Percentiles rank a stretch among this genome's conserved stretches.
These are phyloP conservation scores for Butyriboletus appendiculatus DNA, from an alignment of 1,284 basidiomycete genomes.

Conservation along the genomic window DNA sequence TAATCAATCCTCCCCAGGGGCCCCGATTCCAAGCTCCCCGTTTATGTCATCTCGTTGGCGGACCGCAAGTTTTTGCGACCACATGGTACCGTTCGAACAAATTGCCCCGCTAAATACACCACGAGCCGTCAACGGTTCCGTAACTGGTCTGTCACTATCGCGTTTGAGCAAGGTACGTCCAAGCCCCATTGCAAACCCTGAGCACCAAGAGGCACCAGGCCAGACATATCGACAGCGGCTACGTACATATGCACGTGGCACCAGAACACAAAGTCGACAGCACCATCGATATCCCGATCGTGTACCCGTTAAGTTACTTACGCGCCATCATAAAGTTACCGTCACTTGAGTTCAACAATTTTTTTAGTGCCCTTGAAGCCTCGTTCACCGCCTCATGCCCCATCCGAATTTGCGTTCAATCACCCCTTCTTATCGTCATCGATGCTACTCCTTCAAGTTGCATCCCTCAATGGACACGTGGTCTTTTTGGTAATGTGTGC, in stretches of 20 bases:
- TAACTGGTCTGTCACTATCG: not conserved
- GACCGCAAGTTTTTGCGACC: not conserved
- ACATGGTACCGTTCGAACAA: not conserved
- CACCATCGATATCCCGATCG: not conserved
- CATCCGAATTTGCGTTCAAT: not conserved
- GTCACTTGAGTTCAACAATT: not conserved
- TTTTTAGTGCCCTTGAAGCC: constrained; percentile 14
- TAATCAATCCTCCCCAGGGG: not conserved
- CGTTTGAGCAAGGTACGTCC: not conserved
- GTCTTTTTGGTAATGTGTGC: not conserved
- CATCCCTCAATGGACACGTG: not conserved
- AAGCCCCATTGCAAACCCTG: not conserved
- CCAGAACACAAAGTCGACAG: not conserved
- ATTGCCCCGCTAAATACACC: not conserved
- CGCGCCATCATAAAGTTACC: not conserved
- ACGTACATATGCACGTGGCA: not conserved
- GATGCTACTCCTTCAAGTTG: not conserved
- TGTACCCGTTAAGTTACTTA: not conserved
- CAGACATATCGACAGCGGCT: not conserved
- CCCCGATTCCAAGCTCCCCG: not conserved
- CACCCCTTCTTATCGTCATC: not conserved
- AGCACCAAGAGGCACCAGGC: too few relatives aligned
- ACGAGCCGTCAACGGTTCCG: not conserved
- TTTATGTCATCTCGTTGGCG: not conserved
- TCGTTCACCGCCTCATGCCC: constrained; percentile 18